Conservation (phyloP, 2,329 filamentous ascomycete species). For the Aspergillus caelatus region DNA sequence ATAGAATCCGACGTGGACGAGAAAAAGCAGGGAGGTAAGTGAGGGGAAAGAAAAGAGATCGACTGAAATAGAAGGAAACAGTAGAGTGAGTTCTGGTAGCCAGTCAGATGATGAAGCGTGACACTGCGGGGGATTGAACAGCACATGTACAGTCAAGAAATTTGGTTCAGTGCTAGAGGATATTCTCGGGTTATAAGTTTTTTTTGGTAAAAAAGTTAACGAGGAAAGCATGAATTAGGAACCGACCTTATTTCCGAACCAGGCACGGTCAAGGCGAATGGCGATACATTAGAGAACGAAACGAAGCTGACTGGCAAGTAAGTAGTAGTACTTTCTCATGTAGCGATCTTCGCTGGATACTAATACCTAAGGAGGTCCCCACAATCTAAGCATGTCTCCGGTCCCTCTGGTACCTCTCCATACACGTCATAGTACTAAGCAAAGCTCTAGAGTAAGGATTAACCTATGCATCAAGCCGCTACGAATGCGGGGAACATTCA, state of each 20-base stretch:
- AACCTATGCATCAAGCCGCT: background rate
- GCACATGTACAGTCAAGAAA: background rate
- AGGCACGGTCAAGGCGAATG: background rate
- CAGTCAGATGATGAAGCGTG: conserved; percentile 9
- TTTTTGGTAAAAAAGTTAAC: background rate
- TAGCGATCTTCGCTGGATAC: conserved; percentile 5
- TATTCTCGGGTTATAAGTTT: background rate
- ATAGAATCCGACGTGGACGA: conserved; percentile 11
- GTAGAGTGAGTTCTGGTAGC: background rate
- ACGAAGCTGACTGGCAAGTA: background rate
- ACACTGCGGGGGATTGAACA: conserved; percentile 4
- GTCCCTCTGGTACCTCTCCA: background rate
- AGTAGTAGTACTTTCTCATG: background rate
- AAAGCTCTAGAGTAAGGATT: background rate
- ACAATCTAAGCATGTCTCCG: background rate
- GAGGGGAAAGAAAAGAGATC: conserved; percentile 6
- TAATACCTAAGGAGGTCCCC: background rate
- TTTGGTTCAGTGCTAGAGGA: background rate
- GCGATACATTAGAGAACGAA: background rate
- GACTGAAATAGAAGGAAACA: background rate
- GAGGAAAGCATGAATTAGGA: background rate
- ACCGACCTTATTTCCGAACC: background rate
- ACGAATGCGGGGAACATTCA: conserved; percentile 7
- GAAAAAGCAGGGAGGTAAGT: conserved; percentile 14
- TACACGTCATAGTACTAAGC: background rate